Conservation (phyloP, 495 filamentous ascomycete species). For the Sabuloglossum arenarium region DNA sequence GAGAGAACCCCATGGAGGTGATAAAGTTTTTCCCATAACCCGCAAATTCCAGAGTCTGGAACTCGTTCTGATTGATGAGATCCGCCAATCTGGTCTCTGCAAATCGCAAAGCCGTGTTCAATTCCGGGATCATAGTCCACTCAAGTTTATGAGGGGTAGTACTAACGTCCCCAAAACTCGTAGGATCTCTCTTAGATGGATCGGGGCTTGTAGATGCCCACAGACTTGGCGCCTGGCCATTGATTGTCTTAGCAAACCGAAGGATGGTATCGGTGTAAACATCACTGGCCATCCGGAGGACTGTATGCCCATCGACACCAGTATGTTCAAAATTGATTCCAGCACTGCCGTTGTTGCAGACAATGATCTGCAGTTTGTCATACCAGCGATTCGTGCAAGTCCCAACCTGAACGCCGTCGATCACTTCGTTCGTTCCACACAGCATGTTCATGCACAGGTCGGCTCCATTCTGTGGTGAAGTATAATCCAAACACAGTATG, state of each 20-base stretch:
- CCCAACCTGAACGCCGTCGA: constrained; percentile 84
- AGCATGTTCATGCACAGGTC: constrained; percentile 95
- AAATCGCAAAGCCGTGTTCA: constrained; percentile 79
- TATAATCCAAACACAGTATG: constrained; percentile 78
- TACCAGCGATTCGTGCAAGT: constrained; percentile 99
- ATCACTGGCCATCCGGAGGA: constrained; percentile 86
- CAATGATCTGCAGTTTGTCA: constrained; percentile 96
- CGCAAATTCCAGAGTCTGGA: constrained; percentile 73
- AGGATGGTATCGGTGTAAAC: constrained; percentile 97
- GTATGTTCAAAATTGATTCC: constrained; percentile 99
- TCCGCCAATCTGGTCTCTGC: constrained; percentile 90
- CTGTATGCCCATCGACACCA: constrained; percentile 92
- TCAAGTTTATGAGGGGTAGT: constrained; percentile 91
- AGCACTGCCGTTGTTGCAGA: constrained; percentile 94
- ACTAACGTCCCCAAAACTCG: constrained; percentile 82
- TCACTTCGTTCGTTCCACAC: constrained; percentile 78
- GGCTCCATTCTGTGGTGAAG: constrained; percentile 55
- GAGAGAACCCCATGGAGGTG: constrained; percentile 88
- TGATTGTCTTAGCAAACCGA: constrained; percentile 88
- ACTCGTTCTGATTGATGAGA: constrained; percentile 91
- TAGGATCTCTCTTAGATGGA: constrained; percentile 81
- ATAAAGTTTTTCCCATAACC: constrained; percentile 95
- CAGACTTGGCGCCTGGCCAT: constrained; percentile 74
- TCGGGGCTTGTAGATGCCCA: constrained; percentile 88
- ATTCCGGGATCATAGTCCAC: constrained; percentile 91